Base-by-base conservation (phyloP, 805 yeast genomes). In the Wickerhamiella musiphila region DNA sequence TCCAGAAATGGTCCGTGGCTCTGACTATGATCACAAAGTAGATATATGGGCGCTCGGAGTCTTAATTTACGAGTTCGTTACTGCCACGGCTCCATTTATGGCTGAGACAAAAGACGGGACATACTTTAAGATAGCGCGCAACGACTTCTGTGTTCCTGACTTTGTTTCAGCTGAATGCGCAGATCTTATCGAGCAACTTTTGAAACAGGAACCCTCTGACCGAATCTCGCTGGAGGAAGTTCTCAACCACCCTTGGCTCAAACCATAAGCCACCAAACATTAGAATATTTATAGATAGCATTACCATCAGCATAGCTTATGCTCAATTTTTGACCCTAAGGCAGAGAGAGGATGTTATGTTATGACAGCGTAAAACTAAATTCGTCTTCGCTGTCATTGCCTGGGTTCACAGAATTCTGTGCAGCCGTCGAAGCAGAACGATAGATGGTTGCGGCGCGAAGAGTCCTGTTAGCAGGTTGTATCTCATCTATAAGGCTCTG, bases 31-130 rank as follows among this genome's bases (percentile, higher is more conserved):
- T 44, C 65, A 63, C 33, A 63, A 63, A 32, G 93, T 82, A 0
- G 98, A 86, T 50, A 66, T 77, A 3, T 86, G 98, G 98, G 81
- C 95, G 1, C 58, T 86, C 33, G 98, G 98, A 0, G 72, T 86
- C 2, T 53, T 86, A 23, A 65, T 83, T 39, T 86, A 76, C 48
- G 98, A 86, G 52, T 66, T 90, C 31, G 55, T 86, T 2, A 83
- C 77, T 4, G 96, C 95, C 0, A 62, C 65, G 29, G 94, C 98
- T 0, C 96, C 96, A 0, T 86, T 86, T 51, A 94, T 83, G 50
- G 94, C 79, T 42, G 64, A 63, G 18, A 73, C 76, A 33, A 76
- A 73, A 37, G 39, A 47, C 18, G 67, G 73, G 12, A 90, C 96
- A 0, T 81, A 78, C 50, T 70, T 70, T 46, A 61, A 90, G 39